These are phyloP conservation scores for Ilex aquifolium DNA, from an alignment of 257 asterid species.

Conservation along the genomic window DNA sequence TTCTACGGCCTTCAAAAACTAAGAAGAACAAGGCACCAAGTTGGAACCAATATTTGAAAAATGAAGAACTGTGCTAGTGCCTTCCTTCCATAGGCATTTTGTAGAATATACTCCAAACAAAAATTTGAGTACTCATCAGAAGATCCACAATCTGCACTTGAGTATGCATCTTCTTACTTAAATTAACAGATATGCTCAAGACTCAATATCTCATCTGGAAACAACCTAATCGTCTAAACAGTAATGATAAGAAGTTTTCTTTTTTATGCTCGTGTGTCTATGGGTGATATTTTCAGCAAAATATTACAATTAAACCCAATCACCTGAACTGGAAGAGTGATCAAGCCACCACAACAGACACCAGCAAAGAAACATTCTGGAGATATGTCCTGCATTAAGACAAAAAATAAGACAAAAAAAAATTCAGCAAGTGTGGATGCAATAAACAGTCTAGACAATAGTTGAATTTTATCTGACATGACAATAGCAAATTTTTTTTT, in stretches of 20 bases:
- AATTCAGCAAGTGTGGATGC: neutral
- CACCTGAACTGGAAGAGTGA: slow-evolving; percentile 85
- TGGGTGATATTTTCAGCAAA: neutral
- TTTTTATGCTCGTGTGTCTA: slow-evolving; percentile 2
- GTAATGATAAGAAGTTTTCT: slow-evolving; percentile 3
- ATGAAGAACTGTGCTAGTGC: neutral
- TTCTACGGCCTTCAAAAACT: too few relatives aligned
- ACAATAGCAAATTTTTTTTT: neutral
- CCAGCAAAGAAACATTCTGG: slow-evolving; percentile 87
- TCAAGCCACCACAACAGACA: slow-evolving; percentile 85
- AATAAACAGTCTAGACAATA: neutral
- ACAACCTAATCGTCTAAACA: neutral
- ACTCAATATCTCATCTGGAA: neutral
- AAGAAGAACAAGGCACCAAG: too few relatives aligned
- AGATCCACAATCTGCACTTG: neutral
- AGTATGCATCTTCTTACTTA: neutral
- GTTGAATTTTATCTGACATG: neutral
- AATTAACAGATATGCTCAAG: slow-evolving; percentile 1
- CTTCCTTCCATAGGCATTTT: too few relatives aligned
- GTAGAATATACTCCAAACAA: too few relatives aligned
- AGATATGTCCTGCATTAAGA: slow-evolving; percentile 56
- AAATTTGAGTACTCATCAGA: too few relatives aligned
- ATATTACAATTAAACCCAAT: slow-evolving; percentile 4
- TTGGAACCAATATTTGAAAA: neutral
- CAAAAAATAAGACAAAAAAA: slow-evolving; percentile 9